These are phyloP conservation scores for Puya raimondii DNA, from an alignment of 176 grass and related monocot genomes.

Conservation along the genomic window DNA sequence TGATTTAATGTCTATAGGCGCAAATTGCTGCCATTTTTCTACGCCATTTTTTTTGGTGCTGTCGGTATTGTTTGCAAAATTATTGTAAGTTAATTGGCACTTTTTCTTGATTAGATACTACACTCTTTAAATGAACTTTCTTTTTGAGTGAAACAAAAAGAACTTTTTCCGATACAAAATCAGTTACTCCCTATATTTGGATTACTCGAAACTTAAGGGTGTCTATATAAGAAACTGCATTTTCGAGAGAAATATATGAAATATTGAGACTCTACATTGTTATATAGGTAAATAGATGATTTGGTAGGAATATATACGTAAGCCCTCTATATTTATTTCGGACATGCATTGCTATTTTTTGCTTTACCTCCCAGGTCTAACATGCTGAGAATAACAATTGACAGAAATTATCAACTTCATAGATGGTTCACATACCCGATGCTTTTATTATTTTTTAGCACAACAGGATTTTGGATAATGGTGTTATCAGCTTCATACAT, in stretches of 20 bases:
- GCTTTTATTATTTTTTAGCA: conserved; percentile 78
- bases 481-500: background rate
- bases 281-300: too few relatives aligned
- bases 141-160: too few relatives aligned
- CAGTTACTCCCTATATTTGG: too few relatives aligned
- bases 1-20: conserved; percentile 52
- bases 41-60: conserved; percentile 78
- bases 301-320: too few relatives aligned
- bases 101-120: background rate
- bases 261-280: too few relatives aligned
- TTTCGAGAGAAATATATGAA: too few relatives aligned
- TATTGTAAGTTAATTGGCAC: conserved; percentile 44
- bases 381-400: conserved; percentile 84
- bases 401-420: conserved; percentile 81
- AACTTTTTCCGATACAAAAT: too few relatives aligned
- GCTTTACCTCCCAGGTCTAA: conserved; percentile 58
- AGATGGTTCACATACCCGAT: conserved; percentile 95
- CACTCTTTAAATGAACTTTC: too few relatives aligned
- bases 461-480: conserved; percentile 97
- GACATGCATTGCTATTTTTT: conserved; percentile 1
- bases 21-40: conserved; percentile 88
- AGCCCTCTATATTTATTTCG: conserved; percentile 9
- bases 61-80: conserved; percentile 96
- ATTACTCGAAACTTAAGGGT: too few relatives aligned
- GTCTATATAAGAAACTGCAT: too few relatives aligned